Base-by-base conservation (phyloP, 345 rosid genomes). In the Theobroma cacao region DNA sequence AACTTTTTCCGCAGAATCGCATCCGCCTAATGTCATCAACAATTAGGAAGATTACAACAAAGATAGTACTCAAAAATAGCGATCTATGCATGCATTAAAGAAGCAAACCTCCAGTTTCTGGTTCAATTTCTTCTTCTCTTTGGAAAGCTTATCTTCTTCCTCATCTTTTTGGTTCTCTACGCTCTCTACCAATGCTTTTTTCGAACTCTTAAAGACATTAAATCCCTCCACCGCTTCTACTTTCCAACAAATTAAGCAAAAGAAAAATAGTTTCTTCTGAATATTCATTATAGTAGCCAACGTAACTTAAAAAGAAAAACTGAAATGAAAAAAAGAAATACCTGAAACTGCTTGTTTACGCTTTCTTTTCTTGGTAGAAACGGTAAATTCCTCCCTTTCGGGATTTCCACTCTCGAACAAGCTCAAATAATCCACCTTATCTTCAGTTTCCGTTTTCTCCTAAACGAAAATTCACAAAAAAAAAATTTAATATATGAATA, bases 151-250 rank as follows among this genome's bases (percentile, higher is more conserved):
- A 40, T 82, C 78, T 41, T 81, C 83, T 14, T 77, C 82, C 30
- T 50, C 75, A 40, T 34, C 85, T 53, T 70, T 66, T 6, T 74
- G 75, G 24, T 77, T 80, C 70, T 75, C 76, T 77, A 89, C 77
- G n/a, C 69, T 80, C 17, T 30, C 43, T 2, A 52, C 43, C 74
- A 55, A 43, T 31, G 74, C 82, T 22, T 83, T 56, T 77, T 85
- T 87, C 74, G 94, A 86, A 76, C 83, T 79, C 83, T 85, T 89
- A 82, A 91, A 93, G 72, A 95, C 98, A 86, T 62, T 89, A 80
- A 95, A 89, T 50, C 98, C 98, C 77, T 92, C 94, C 75, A 92
- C 97, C 5, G 84, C 69, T 59, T 78, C 97, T 88, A 60, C 38
- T 3, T 26, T 64, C 66, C 60, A 71, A 68, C 15, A 55, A 69